These are phyloP conservation scores for Pestalotiopsis fici DNA, from an alignment of 2,329 filamentous ascomycete species.

Conservation along the genomic window DNA sequence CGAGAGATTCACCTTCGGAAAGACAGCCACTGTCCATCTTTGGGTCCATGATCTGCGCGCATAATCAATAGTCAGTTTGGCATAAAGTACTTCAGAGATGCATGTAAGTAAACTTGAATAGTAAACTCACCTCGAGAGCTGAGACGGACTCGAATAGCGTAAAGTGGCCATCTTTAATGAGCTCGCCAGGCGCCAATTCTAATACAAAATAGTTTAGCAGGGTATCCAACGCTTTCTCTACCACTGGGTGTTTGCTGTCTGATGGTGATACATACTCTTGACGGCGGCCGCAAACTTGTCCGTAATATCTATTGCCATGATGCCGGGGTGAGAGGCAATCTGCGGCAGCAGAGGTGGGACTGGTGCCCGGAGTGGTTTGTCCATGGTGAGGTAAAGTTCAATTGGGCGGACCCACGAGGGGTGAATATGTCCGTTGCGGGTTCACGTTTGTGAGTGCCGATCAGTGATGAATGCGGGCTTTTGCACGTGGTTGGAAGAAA, in stretches of 20 bases:
- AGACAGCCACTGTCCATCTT: slow-evolving; percentile 98
- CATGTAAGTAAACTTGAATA: background rate
- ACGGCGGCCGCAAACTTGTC: slow-evolving; percentile 54
- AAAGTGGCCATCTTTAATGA: slow-evolving; percentile 93
- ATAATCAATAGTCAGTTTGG: slow-evolving; percentile 9
- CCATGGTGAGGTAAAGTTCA: slow-evolving; percentile 19
- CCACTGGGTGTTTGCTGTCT: background rate
- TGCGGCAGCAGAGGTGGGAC: slow-evolving; percentile 34
- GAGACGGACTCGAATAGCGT: slow-evolving; percentile 94
- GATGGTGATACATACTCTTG: slow-evolving; percentile 41
- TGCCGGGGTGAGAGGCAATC: slow-evolving; percentile 44
- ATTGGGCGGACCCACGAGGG: slow-evolving; percentile 3
- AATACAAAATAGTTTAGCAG: slow-evolving; percentile 23
- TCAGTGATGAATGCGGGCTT: background rate
- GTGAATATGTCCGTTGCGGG: background rate
- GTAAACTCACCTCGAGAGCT: slow-evolving; percentile 64
- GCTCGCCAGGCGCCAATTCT: slow-evolving; percentile 78
- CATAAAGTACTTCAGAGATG: too few relatives aligned
- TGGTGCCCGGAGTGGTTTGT: slow-evolving; percentile 21
- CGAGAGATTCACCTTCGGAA: slow-evolving; percentile 75
- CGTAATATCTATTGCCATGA: slow-evolving; percentile 61
- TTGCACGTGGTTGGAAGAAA: background rate
- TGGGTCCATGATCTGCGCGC: slow-evolving; percentile 99
- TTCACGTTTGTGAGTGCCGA: background rate
- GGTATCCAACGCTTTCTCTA: background rate